Base-by-base conservation (phyloP, 177 flowering plant genomes). In the Vitis hybrid region DNA sequence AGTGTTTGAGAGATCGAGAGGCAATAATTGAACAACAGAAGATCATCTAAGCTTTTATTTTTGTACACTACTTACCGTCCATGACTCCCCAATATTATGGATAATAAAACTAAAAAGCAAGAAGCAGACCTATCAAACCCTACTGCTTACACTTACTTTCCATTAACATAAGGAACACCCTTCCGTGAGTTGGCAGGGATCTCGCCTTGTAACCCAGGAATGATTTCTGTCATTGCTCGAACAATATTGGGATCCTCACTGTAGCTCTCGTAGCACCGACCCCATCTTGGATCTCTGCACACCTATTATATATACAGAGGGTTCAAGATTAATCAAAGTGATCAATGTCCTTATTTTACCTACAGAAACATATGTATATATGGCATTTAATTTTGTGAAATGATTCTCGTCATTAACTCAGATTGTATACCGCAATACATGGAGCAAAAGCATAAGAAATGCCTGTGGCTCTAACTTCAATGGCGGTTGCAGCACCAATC, bases 271-370 rank as follows among this genome's bases (percentile, higher is more conserved):
- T 11, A 64, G 19, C 67, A 64, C 10, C 67, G 7, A 19, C 67
- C 67, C 67, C 67, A 49, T 64, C 67, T 64, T 18, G 56, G 67
- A 51, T 64, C 67, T 64, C 67, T 50, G 33, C 67, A 64, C 6
- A 64, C 67, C 56, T 64, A 14, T n/a, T 50, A 3, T 50, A 1
- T 22, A 22, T 22, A 22, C 2, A 1, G 26, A 1, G 26, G 26
- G 26, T 22, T 22, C 26, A 22, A 22, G 26, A 22, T 22, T 22
- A 22, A 22, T 22, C 26, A 22, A 22, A 1, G 26, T 22, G 26
- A 22, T 22, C 26, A 22, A 22, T 22, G 26, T 22, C 26, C 26
- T 22, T 22, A 0, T 22, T 22, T 22, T 22, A 22, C 26, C 0
- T 22, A 22, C 26, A 22, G 26, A 22, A 22, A 22, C 26, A 22